A percentile compares a stretch with the other conserved stretches of the same genome.
Conservation (phyloP, 2,329 filamentous ascomycete species). For the Zymoseptoria crescenta region DNA sequence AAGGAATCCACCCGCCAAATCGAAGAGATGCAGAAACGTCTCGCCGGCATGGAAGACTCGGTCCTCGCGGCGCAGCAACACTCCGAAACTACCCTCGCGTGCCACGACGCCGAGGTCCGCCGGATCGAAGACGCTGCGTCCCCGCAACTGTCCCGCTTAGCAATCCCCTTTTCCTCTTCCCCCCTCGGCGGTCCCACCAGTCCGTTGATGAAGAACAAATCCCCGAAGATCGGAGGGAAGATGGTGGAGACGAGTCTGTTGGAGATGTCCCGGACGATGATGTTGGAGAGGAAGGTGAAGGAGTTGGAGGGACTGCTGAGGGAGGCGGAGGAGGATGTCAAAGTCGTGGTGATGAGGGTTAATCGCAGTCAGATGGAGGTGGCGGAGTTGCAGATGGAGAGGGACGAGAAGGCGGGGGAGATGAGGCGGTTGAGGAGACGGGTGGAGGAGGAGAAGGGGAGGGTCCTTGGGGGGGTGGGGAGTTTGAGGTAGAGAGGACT, state of each 20-base stretch:
- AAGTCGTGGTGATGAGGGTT: slow-evolving; percentile 74
- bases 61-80: slow-evolving; percentile 74
- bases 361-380: slow-evolving; percentile 78
- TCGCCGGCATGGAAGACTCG: slow-evolving; percentile 76
- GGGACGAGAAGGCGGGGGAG: slow-evolving; percentile 65
- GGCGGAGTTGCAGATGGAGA: slow-evolving; percentile 65
- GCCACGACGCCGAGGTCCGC: slow-evolving; percentile 78
- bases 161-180: slow-evolving; percentile 32
- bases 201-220: slow-evolving; percentile 49
- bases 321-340: slow-evolving; percentile 73
- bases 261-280: slow-evolving; percentile 65
- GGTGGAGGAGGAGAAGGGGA: slow-evolving; percentile 57
- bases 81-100: slow-evolving; percentile 73
- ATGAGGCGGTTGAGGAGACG: slow-evolving; percentile 62
- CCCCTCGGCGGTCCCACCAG: slow-evolving; percentile 46
- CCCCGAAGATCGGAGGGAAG: slow-evolving; percentile 50
- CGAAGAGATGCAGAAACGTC: slow-evolving; percentile 69
- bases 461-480: too few relatives aligned
- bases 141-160: slow-evolving; percentile 65
- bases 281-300: slow-evolving; percentile 67
- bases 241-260: slow-evolving; percentile 44
- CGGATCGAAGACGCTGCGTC: slow-evolving; percentile 69
- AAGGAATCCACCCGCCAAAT: slow-evolving; percentile 73
- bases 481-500: too few relatives aligned
- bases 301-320: slow-evolving; percentile 77